Evolutionary conservation across 495 filamentous ascomycete species (phyloP).

Genomic region (Arthonia radiata): DNA sequence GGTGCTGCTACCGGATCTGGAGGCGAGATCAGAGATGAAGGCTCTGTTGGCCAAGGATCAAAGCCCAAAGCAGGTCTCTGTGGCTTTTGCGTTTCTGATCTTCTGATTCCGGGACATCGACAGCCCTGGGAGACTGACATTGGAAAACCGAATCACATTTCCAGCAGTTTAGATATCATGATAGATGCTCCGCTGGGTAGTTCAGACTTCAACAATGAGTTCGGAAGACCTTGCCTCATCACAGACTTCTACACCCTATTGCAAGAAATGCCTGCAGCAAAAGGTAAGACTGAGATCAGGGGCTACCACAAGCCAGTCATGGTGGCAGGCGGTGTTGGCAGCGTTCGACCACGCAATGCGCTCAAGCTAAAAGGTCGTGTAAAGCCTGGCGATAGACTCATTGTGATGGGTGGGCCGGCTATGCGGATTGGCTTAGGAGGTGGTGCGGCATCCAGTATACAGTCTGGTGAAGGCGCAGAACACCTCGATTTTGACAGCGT

Average conservation of each 20-base stretch:
- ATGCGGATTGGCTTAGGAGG: slow-evolving; percentile 96
- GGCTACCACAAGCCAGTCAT: slow-evolving; percentile 98
- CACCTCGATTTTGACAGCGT: slow-evolving; percentile 92
- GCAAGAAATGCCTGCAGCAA: slow-evolving; percentile 32
- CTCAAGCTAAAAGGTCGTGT: slow-evolving; percentile 59
- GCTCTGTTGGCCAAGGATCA: slow-evolving; percentile 77
- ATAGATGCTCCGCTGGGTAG: slow-evolving; percentile 85
- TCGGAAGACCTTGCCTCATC: slow-evolving; percentile 70
- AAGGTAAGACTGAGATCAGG: slow-evolving; percentile 41
- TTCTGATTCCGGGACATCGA: slow-evolving; percentile 55
- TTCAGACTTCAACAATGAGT: slow-evolving; percentile 92
- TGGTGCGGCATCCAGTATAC: slow-evolving; percentile 77
- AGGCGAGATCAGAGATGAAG: slow-evolving; percentile 87
- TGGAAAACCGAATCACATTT: slow-evolving; percentile 75
- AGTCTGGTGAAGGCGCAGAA: slow-evolving; percentile 65
- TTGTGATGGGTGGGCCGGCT: slow-evolving; percentile 82
- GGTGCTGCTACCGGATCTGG: slow-evolving; percentile 88
- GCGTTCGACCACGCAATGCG: slow-evolving; percentile 82
- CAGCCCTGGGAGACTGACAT: slow-evolving; percentile 74
- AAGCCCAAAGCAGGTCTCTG: slow-evolving; percentile 78
- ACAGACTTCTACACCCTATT: slow-evolving; percentile 82
- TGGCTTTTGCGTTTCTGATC: slow-evolving; percentile 84
- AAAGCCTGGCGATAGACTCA: slow-evolving; percentile 56
- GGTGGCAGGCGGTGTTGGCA: slow-evolving; percentile 85
- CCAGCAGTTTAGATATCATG: slow-evolving; percentile 89